phyloP scores from a whole-genome alignment of 768 basidiomycete species.

The Leccinum barrowsii region DNA sequence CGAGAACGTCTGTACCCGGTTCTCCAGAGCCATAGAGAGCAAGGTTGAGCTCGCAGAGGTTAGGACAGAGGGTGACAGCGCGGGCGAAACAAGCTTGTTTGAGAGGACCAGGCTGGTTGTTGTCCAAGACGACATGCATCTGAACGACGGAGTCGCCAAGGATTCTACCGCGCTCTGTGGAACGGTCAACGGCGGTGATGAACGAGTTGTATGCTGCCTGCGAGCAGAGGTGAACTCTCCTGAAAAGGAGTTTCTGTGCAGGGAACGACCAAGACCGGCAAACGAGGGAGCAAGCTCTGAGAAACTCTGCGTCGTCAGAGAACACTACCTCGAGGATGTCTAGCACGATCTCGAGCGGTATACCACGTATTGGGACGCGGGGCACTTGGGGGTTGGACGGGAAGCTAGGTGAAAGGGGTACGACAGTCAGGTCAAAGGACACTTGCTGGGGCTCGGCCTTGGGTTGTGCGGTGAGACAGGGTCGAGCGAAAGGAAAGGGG shows the following conservation, averaged over 20 bases:
- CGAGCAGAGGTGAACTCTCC: constrained; percentile 50
- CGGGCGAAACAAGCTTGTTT: constrained; percentile 53
- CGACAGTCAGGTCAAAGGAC: constrained; percentile 37
- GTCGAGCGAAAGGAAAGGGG: not conserved
- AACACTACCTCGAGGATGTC: constrained; percentile 59
- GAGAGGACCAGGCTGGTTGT: constrained; percentile 61
- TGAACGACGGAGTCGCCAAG: constrained; percentile 52
- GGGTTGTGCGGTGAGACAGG: constrained; percentile 6
- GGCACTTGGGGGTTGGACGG: constrained; percentile 12
- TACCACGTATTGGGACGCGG: constrained; percentile 26
- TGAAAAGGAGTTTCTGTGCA: constrained; percentile 65
- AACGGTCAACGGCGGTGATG: constrained; percentile 44
- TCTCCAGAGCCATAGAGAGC: constrained; percentile 56
- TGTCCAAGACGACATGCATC: constrained; percentile 58
- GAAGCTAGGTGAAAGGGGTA: constrained; percentile 22
- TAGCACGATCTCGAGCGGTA: constrained; percentile 65
- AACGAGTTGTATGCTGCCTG: constrained; percentile 55
- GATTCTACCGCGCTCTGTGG: constrained; percentile 44
- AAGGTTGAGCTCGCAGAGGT: constrained; percentile 52
- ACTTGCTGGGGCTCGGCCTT: constrained; percentile 36
- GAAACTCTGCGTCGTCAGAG: constrained; percentile 39
- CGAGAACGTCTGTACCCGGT: constrained; percentile 49
- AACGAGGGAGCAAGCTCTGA: constrained; percentile 57
- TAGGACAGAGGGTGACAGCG: constrained; percentile 57
- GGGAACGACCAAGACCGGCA: constrained; percentile 63